Base-by-base conservation (phyloP, 2,329 filamentous ascomycete genomes). In the Trichoderma breve region DNA sequence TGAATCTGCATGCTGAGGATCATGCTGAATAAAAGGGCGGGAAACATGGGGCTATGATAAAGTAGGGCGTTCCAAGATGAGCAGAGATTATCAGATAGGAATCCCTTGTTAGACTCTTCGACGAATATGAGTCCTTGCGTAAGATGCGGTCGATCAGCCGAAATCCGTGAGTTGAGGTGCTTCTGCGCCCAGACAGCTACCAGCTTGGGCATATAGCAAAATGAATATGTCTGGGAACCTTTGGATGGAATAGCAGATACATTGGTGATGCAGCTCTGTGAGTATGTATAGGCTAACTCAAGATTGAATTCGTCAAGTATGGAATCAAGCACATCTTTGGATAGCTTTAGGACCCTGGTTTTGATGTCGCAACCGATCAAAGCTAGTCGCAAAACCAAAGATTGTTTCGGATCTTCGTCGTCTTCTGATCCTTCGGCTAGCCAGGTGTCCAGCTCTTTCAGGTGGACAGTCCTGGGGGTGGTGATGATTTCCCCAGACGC, bases 191-290 rank as follows among this genome's bases (percentile, higher is more conserved):
- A 83, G 28, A 80, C 75, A 18, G 78, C 76, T 7, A 80, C 82
- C 28, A 83, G 73, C 66, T 83, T 83, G 3, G 82, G 82, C 21
- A 79, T 78, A 58, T 82, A 82, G 69, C 78, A 79, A 71, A 82
- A 79, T 3, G 79, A 76, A 67, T 79, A 81, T 4, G 79, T 73
- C 14, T 75, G 76, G 7, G 73, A 68, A 3, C 73, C 63, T 2
- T 70, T 51, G 11, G 65, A 58, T 12, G 73, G 72, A 18, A 82
- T 75, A 0, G 76, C 75, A 14, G 78, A 76, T 6, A 81, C 76
- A 8, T 81, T 81, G 3, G 80, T 79, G 53, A 81, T 75, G 71
- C 77, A 79, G 58, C 78, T 81, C 15, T 77, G 76, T 14, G 80
- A 78, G 70, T 83, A 83, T 5, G 68, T 70, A 32, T 79, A 76